Evolutionary conservation across 2,329 filamentous ascomycete genomes (phyloP), one percentile per base, ranked within the genome.

Genomic region (Monosporascus sp.): DNA sequence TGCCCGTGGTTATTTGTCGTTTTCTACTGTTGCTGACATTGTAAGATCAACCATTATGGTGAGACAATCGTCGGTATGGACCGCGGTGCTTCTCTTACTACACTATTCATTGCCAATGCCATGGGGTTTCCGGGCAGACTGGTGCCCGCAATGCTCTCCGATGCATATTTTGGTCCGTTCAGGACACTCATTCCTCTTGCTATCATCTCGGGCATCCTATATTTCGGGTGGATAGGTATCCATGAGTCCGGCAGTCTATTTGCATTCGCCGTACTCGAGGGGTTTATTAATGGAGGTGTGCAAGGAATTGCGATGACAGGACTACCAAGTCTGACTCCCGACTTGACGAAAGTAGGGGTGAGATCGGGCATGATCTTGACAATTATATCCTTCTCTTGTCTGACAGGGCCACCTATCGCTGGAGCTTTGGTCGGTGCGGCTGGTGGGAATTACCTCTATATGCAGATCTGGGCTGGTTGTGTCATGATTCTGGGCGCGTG

Each of bases 361-460:
- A 65, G 78, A 2, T 75, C 77, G 60, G 79, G 78, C 0, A 81
- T 81, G 78, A 70, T 75, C 5, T 73, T 81, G 52, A 76, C 58
- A 17, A 72, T 80, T 37, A 72, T 79, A 19, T 74, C 71, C 17
- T 68, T 81, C 38, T 75, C 78, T 1, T 74, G 71, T 14, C 62
- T 81, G 31, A 80, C 76, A 3, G 78, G 79, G 0, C 73, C 77
- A 4, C 77, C 78, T 1, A 74, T 81, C 52, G 78, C 75, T 0
- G 79, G 78, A 3, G 76, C 73, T 0, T 60, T 82, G 49, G 72
- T 82, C 8, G 63, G 76, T 52, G 62, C 62, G 8, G 68, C 70
- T 24, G 59, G 66, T 16, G 77, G 76, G 0, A 58, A 67, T 19
- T 80, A 77, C 61, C 53, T 78, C 43, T 74, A 74, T 57, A 74